phyloP scores from a whole-genome alignment of 1,139 yeast genomes.

The Lodderomyces oxycetoniae region DNA sequence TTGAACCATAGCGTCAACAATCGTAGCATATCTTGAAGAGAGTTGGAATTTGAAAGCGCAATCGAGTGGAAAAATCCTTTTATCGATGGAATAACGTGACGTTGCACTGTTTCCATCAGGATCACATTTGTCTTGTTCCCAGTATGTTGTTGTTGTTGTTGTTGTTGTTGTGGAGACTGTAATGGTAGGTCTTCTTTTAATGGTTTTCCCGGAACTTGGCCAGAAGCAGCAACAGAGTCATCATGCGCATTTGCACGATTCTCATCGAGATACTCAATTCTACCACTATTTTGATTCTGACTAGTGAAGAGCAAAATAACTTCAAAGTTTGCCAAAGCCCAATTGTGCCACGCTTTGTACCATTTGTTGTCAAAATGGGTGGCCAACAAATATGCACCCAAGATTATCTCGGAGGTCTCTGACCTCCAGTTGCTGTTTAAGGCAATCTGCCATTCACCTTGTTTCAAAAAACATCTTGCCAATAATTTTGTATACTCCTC shows the following conservation, averaged over 20 bases:
- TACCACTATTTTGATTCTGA: constrained; percentile 19
- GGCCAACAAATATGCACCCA: constrained; percentile 89
- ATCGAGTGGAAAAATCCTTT: constrained; percentile 95
- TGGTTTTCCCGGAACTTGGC: too few relatives aligned
- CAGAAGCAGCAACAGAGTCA: neutral
- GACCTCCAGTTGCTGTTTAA: constrained; percentile 75
- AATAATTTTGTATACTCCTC: constrained; percentile 81
- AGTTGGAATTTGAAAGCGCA: constrained; percentile 78
- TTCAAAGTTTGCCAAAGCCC: constrained; percentile 98
- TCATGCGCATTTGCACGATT: constrained; percentile 18
- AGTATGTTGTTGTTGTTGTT: neutral
- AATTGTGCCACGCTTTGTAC: constrained; percentile 99
- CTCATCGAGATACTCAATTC: constrained; percentile 14
- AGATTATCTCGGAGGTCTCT: constrained; percentile 71
- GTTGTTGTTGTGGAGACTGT: constrained; percentile 17
- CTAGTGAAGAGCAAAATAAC: constrained; percentile 69
- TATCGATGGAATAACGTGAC: constrained; percentile 92
- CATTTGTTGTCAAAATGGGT: constrained; percentile 90
- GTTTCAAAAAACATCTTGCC: constrained; percentile 93
- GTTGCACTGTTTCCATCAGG: constrained; percentile 61
- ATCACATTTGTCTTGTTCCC: constrained; percentile 22
- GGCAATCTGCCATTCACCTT: constrained; percentile 97
- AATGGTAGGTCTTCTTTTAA: neutral
- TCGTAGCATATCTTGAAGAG: constrained; percentile 88
- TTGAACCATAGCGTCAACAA: constrained; percentile 91